Conservation (phyloP, 2,329 filamentous ascomycete genomes). For the Aureobasidium sp. region DNA sequence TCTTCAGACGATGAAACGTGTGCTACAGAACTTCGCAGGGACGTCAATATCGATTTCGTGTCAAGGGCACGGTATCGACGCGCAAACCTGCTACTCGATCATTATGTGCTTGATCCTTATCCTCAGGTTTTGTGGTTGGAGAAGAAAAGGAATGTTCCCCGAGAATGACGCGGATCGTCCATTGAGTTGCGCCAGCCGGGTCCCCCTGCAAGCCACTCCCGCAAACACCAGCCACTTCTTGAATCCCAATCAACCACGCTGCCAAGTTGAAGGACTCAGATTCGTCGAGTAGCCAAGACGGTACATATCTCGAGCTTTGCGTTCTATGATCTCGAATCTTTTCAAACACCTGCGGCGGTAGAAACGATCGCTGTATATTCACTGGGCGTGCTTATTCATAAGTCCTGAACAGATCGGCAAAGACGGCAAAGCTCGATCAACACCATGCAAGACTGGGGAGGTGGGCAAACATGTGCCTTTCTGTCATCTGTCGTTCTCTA, state of each 20-base stretch:
- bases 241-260: background rate
- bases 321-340: background rate
- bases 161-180: background rate
- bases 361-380: background rate
- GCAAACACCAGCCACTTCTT: background rate
- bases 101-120: background rate
- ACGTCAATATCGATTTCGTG: background rate
- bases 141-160: background rate
- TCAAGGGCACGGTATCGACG: background rate
- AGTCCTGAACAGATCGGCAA: conserved; percentile 4
- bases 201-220: conserved; percentile 2
- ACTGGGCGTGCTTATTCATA: background rate
- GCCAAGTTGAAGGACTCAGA: background rate
- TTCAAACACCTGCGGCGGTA: background rate
- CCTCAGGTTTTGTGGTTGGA: background rate
- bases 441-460: conserved; percentile 1
- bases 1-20: conserved; percentile 6
- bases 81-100: background rate
- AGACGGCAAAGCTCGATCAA: background rate
- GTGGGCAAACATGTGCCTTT: background rate
- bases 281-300: background rate
- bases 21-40: background rate
- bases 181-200: background rate
- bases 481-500: conserved; percentile 6
- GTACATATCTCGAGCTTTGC: background rate